A percentile compares a stretch with the other conserved stretches of the same genome.
These are phyloP conservation scores for Calonectria honghensis DNA, from an alignment of 2,329 filamentous ascomycete genomes.

Conservation along the genomic window DNA sequence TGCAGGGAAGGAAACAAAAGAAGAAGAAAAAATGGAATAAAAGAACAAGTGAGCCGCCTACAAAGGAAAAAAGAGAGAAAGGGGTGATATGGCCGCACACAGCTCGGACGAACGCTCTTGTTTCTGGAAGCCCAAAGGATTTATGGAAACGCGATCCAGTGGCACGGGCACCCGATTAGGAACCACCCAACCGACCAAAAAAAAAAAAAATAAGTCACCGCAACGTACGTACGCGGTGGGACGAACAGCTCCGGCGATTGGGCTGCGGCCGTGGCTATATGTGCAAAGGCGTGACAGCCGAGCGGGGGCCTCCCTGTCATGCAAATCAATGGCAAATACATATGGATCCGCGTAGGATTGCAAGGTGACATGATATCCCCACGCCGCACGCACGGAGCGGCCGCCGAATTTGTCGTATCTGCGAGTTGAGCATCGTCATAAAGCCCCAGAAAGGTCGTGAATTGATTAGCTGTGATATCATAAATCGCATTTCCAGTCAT, in stretches of 20 bases:
- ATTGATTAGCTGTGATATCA: constrained; percentile 18
- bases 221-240: constrained; percentile 26
- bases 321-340: constrained; percentile 28
- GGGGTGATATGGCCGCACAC: constrained; percentile 5
- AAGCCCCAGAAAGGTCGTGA: neutral
- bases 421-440: constrained; percentile 22
- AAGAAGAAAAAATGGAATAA: neutral
- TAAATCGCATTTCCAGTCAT: constrained; percentile 13
- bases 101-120: constrained; percentile 20
- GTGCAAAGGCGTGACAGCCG: neutral
- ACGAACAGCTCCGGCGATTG: constrained; percentile 7
- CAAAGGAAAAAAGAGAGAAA: neutral
- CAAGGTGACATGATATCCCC: constrained; percentile 33
- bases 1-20: constrained; percentile 4
- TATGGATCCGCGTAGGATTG: constrained; percentile 37
- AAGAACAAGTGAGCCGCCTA: constrained; percentile 10
- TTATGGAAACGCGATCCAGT: constrained; percentile 22
- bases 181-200: constrained; percentile 9
- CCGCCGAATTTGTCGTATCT: constrained; percentile 16
- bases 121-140: constrained; percentile 29
- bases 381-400: constrained; percentile 36
- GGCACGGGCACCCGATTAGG: constrained; percentile 23
- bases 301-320: constrained; percentile 24
- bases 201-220: constrained; percentile 6
- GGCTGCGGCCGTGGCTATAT: neutral